Percentiles rank a stretch among this genome's conserved stretches.
These are phyloP conservation scores for Boletus nobilissimus DNA, from an alignment of 1,284 basidiomycete genomes.

Conservation along the genomic window DNA sequence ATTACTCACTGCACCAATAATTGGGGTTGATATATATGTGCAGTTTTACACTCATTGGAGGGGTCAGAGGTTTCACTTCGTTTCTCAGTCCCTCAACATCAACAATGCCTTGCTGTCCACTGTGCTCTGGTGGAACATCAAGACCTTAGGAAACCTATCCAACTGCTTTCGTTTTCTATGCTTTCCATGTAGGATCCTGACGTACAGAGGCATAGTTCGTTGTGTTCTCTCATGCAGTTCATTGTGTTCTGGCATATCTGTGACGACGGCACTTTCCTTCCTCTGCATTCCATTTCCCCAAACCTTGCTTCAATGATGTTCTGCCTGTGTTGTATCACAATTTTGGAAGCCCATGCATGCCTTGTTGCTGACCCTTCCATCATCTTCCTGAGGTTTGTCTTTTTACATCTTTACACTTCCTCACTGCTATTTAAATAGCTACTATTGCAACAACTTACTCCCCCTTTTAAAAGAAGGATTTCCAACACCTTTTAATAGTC, in stretches of 20 bases:
- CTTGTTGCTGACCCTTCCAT: not conserved
- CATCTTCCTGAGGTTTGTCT: not conserved
- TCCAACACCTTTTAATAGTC: not conserved
- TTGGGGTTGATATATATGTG: too few species aligned
- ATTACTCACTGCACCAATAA: too few species aligned
- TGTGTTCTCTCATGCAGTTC: slow-evolving; percentile 1
- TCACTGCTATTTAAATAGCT: not conserved
- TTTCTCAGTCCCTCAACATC: too few species aligned
- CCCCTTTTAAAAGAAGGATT: slow-evolving; percentile 13
- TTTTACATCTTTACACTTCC: not conserved
- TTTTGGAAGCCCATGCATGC: not conserved
- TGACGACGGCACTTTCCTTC: slow-evolving; percentile 8
- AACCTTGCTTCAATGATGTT: slow-evolving; percentile 5
- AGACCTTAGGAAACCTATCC: too few species aligned
- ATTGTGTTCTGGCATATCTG: slow-evolving; percentile 16
- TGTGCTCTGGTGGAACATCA: too few species aligned
- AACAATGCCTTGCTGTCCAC: too few species aligned
- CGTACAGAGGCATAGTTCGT: not conserved
- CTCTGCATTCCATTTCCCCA: not conserved
- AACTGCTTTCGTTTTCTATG: too few species aligned
- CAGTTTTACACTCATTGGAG: too few species aligned
- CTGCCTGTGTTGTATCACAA: not conserved
- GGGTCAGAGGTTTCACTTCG: too few species aligned
- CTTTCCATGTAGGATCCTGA: not conserved
- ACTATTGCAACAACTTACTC: not conserved